Conservation (phyloP, 768 basidiomycete species). For the Panus rudis region DNA sequence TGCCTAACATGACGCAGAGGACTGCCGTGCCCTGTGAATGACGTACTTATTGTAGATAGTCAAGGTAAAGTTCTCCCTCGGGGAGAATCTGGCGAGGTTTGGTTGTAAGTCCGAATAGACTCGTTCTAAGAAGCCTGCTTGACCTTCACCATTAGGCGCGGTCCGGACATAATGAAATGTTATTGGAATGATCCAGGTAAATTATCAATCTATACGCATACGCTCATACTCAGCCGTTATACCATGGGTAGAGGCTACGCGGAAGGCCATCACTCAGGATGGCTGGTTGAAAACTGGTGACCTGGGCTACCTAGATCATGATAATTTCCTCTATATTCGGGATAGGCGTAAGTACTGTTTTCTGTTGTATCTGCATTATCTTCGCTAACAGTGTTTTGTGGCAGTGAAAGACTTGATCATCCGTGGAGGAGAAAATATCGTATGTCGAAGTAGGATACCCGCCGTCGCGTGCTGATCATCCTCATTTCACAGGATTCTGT, state of each 20-base stretch:
- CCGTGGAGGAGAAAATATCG: constrained; percentile 59
- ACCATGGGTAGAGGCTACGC: constrained; percentile 19
- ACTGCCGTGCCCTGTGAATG: constrained; percentile 46
- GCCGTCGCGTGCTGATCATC: background rate
- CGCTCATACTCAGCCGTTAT: background rate
- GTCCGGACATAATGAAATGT: constrained; percentile 53
- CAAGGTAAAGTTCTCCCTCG: constrained; percentile 10
- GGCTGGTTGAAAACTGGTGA: constrained; percentile 28
- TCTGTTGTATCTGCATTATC: background rate
- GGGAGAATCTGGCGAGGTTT: constrained; percentile 24
- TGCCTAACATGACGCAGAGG: constrained; percentile 30
- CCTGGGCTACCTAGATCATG: constrained; percentile 23
- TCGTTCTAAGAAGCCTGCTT: background rate
- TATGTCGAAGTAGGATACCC: constrained; percentile 26
- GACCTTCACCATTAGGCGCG: constrained; percentile 27
- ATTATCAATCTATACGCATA: background rate
- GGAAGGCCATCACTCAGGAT: constrained; percentile 22
- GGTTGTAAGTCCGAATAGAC: constrained; percentile 17
- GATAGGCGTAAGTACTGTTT: constrained; percentile 18
- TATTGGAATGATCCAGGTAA: constrained; percentile 53
- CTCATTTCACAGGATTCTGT: constrained; percentile 39
- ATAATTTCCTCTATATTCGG: constrained; percentile 26
- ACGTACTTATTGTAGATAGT: constrained; percentile 43
- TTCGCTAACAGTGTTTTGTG: background rate
- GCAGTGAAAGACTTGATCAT: constrained; percentile 56